Conservation (phyloP, 164 flowering plant species). For the Chimonanthus praecox region DNA sequence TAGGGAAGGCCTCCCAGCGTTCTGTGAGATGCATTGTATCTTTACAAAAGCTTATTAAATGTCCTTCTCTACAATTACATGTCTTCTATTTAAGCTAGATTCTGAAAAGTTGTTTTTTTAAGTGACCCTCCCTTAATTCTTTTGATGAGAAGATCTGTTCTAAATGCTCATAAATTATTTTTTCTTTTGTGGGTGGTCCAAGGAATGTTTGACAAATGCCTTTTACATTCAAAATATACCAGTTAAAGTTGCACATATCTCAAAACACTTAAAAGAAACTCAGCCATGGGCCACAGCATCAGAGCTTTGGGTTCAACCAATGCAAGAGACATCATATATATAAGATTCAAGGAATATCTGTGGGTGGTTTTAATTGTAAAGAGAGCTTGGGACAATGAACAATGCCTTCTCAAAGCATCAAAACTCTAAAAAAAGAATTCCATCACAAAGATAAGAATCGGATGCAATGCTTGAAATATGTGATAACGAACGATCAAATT, state of each 20-base stretch:
- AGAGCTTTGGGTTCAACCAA: background rate
- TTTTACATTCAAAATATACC: background rate
- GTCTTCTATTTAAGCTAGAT: constrained; percentile 1
- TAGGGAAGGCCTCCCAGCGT: constrained; percentile 17
- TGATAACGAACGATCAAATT: too few species aligned
- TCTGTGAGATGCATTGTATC: constrained; percentile 20
- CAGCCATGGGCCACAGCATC: background rate
- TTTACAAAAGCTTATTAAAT: constrained; percentile 20
- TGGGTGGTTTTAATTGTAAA: background rate
- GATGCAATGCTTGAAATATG: background rate
- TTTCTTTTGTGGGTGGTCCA: constrained; percentile 23
- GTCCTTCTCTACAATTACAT: constrained; percentile 13
- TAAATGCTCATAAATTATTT: constrained; percentile 7
- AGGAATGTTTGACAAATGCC: constrained; percentile 8
- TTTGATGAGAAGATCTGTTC: constrained; percentile 13
- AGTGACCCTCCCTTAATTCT: constrained; percentile 9
- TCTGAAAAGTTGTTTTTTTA: constrained; percentile 8
- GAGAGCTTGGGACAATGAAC: background rate
- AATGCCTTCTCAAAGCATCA: background rate
- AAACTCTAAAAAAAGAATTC: too few species aligned
- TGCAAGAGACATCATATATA: background rate
- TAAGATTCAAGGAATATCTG: background rate
- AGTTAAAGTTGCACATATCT: background rate
- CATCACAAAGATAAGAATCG: background rate
- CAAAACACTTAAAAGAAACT: background rate